Conservation (phyloP, 1,284 basidiomycete species). For the Trichosporon ovoides region DNA sequence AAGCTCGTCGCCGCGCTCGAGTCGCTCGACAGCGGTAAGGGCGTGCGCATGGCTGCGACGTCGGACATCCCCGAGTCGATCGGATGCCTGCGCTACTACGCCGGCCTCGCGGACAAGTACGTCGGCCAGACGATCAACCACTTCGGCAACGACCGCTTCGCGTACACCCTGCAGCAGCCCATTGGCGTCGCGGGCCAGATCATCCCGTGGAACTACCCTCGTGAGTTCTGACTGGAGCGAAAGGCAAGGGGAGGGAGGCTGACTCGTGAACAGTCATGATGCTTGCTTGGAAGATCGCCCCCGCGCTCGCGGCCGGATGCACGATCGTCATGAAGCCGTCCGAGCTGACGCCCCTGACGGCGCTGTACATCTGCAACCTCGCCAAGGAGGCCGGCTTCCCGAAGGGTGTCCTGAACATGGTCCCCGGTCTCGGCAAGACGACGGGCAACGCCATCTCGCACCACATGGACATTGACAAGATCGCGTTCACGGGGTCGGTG, state of each 20-base stretch:
- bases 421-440: conserved; percentile 72
- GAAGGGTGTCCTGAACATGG: conserved; percentile 84
- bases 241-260: neutral
- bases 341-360: conserved; percentile 84
- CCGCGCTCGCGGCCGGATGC: conserved; percentile 67
- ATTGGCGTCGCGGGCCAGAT: conserved; percentile 91
- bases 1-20: conserved; percentile 66
- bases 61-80: conserved; percentile 79
- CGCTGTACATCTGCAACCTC: conserved; percentile 57
- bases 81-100: conserved; percentile 71
- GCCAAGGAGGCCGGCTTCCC: conserved; percentile 62
- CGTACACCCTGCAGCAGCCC: conserved; percentile 84
- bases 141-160: conserved; percentile 59
- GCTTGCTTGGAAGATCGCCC: conserved; percentile 89
- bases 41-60: conserved; percentile 69
- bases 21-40: conserved; percentile 77
- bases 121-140: conserved; percentile 50
- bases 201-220: conserved; percentile 45
- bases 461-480: conserved; percentile 75
- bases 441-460: conserved; percentile 77
- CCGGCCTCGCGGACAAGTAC: conserved; percentile 64
- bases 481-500: conserved; percentile 58
- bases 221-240: conserved; percentile 38
- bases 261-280: conserved; percentile 53
- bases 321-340: conserved; percentile 61